Evolutionary conservation across 768 basidiomycete species (phyloP), one percentile per base, ranked within the genome.

Genomic region (Pleurotus salmoneostramineus): DNA sequence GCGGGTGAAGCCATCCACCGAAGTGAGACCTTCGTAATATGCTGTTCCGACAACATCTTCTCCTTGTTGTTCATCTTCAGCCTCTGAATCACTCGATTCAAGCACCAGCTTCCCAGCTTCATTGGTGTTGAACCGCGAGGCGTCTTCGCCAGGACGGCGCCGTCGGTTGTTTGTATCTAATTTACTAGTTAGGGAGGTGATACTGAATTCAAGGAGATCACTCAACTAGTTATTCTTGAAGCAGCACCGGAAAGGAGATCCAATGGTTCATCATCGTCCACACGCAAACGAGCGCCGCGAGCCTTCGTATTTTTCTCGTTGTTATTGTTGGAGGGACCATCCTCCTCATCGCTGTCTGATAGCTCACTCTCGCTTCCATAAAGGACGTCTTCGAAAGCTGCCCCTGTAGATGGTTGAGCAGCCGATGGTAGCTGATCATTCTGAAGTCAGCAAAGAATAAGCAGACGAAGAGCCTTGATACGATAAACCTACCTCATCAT

Each of bases 351-450:
- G 60, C 82, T 84, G 61, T 87, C 87, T 2, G 86, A 89, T 34
- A 89, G 72, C 66, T 98, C 95, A 63, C 92, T 94, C 67, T 98
- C 97, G 66, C 93, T 96, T 43, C 95, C 95, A 69, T 98, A 98
- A 31, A 99, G 76, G 0, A 98, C 93, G 66, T 99, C 95, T 68
- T 99, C 95, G 62, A 98, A 99, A 0, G 95, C 95, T 68, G 95
- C 90, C 12, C 93, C 92, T 36, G 83, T 78, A 4, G 77, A 76
- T 14, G 77, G 77, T 66, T 85, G 85, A 14, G 66, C 66, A 10
- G 36, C 14, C 32, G 72, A 72, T 48, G 74, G 74, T 50, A 64
- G 72, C 84, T 84, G 61, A 11, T 36, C 36, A 56, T 55, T 3
- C 1, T 27, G 21, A 27, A 27, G 21, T 27, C 45, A 58, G 49